Base-by-base conservation (phyloP, 2,329 filamentous ascomycete genomes). In the Corinectria fuckeliana region DNA sequence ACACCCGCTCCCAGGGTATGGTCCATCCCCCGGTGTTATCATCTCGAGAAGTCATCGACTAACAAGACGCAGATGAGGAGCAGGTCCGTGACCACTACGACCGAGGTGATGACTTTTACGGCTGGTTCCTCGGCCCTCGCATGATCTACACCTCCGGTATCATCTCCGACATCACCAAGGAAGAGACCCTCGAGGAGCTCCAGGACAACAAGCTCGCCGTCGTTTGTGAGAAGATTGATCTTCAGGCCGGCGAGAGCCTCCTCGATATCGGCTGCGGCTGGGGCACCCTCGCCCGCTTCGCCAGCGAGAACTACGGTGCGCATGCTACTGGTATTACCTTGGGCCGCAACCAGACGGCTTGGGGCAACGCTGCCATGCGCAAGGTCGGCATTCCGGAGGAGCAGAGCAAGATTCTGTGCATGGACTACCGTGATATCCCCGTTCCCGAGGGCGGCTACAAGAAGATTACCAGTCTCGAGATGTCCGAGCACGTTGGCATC, bases 111-210 rank as follows among this genome's bases (percentile, higher is more conserved):
- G 95, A 98, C 80, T 97, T 97, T 81, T 99, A 99, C 83, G 90
- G 88, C 76, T 99, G 93, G 93, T 98, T 98, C 85, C 87, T 98
- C 64, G 95, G 95, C 62, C 94, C 94, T 60, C 93, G 94, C 74
- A 99, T 98, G 95, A 92, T 98, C 79, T 98, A 98, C 83, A 99
- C 95, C 50, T 96, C 92, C 50, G 95, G 95, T 71, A 83, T 99
- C 72, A 96, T 99, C 75, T 90, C 91, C 62, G 93, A 98, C 77
- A 86, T 91, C 76, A 88, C 89, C 78, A 85, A 84, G 68, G 95
- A 98, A 80, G 95, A 98, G 81, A 87, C 88, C 30, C 89, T 99
- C 23, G 95, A 99, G 80, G 85, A 98, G 80, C 86, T 98, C 44
- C 95, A 98, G 82, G 94, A 98, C 79, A 98, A 98, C 86, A 98